Evolutionary conservation across 371 early-diverging fungal species (phyloP), one percentile per base, ranked within the genome.

Genomic region (Haplosporangium sp.): DNA sequence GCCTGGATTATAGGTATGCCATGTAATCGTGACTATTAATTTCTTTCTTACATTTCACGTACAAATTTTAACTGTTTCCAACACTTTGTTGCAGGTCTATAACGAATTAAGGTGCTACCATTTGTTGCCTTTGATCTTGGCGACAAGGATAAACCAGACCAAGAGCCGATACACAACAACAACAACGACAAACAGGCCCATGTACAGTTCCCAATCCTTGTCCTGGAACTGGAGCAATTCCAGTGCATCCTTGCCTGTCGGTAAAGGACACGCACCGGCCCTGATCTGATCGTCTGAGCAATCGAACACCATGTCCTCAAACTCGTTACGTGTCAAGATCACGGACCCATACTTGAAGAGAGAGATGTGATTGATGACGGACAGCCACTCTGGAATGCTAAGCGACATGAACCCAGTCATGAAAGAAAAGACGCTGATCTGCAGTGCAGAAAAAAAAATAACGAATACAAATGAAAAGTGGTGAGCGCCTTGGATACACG

Each of bases 361-460:
- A 7, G 77, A 77, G 5, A 71, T 48, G 38, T 72, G 36, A 48
- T 77, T 77, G 12, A 77, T 64, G n/a, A 54, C 56, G 0, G 51
- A 36, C 29, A 72, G 45, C 63, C 72, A 77, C 46, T 60, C 2
- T 3, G 77, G 77, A 2, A 77, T 59, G 13, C 61, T 71, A 2
- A 66, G 54, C 0, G 77, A 77, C 64, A 77, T 40, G 62, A 77
- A 77, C 20, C 77, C 77, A 3, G 77, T 77, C 77, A 77, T 77
- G 42, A 71, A 77, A 10, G 77, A 77, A 37, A 77, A 77, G 23
- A 77, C 63, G 36, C 72, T 71, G 57, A 77, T 71, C 76, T 76
- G 48, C 55, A 45, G 7, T 11, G 0, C 37, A 47, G 40, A 14
- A 59, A 23, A 20, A 29, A 38, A 7, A 20, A 57, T 16, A 41